These are phyloP conservation scores for Trypethelium eluteriae DNA, from an alignment of 495 filamentous ascomycete genomes.

Conservation along the genomic window DNA sequence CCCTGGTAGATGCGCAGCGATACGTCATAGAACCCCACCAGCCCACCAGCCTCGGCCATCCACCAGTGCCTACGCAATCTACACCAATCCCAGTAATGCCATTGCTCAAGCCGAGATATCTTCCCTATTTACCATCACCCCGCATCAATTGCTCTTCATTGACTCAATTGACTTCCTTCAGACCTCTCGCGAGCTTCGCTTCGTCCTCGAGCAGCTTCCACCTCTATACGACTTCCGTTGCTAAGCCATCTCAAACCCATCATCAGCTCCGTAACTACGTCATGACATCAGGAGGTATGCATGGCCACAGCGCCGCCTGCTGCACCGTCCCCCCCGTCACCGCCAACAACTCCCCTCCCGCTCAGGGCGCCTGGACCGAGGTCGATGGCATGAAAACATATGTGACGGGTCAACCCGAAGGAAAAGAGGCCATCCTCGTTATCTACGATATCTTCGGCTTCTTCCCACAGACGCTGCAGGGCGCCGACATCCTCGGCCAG, in stretches of 20 bases:
- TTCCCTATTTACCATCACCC: background rate
- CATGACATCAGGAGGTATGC: conserved; percentile 25
- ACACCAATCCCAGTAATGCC: background rate
- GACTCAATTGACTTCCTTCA: background rate
- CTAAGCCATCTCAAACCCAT: background rate
- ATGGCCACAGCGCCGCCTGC: conserved; percentile 46
- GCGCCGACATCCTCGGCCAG: conserved; percentile 62
- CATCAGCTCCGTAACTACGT: conserved; percentile 4
- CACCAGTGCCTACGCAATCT: background rate
- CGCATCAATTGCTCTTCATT: background rate
- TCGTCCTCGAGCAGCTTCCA: background rate
- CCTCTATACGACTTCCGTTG: background rate
- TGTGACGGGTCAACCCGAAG: conserved; percentile 50
- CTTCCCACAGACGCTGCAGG: conserved; percentile 60
- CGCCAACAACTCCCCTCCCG: conserved; percentile 48
- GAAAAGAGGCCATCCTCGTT: conserved; percentile 52
- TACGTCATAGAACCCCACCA: conserved; percentile 7
- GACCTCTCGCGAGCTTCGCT: background rate
- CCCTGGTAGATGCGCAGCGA: conserved; percentile 2
- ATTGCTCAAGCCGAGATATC: background rate
- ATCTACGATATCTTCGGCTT: conserved; percentile 70
- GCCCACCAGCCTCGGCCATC: background rate
- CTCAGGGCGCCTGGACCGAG: conserved; percentile 48
- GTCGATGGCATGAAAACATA: conserved; percentile 64
- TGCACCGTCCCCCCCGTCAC: conserved; percentile 66